Evolutionary conservation across 148 eudicot species (phyloP).

Genomic region (Dianthus caryophyllus): DNA sequence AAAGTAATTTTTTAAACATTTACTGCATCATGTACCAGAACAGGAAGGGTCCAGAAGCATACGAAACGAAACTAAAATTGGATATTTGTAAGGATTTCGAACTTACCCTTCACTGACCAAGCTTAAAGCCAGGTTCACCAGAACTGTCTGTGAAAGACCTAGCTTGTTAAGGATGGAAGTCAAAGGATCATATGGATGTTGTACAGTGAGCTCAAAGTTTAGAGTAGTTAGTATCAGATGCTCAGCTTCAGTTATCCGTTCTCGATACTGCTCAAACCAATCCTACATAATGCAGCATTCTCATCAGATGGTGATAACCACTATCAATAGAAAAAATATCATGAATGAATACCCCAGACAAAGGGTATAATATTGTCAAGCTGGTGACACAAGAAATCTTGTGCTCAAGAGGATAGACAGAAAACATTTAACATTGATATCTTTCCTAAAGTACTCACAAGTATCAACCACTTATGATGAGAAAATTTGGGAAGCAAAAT

Average conservation of each 20-base stretch:
- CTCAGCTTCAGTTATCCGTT: conserved; percentile 80
- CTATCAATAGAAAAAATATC: neutral
- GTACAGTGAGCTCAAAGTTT: conserved; percentile 85
- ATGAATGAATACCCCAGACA: neutral
- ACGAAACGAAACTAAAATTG: neutral
- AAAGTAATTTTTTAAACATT: neutral
- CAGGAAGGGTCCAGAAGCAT: neutral
- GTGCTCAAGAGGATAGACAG: neutral
- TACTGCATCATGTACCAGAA: conserved; percentile 12
- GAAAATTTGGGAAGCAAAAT: neutral
- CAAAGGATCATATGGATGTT: conserved; percentile 87
- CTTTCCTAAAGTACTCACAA: neutral
- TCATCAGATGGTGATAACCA: neutral
- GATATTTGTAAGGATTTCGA: conserved; percentile 7
- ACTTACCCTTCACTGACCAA: conserved; percentile 96
- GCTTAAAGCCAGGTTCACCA: conserved; percentile 73
- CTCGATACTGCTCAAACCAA: conserved; percentile 93
- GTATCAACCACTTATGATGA: neutral
- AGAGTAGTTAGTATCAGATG: conserved; percentile 81
- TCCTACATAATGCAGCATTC: conserved; percentile 38
- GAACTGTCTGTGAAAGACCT: conserved; percentile 70
- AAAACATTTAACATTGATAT: neutral
- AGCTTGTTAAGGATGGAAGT: conserved; percentile 75
- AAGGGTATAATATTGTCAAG: neutral
- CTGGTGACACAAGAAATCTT: neutral